Evolutionary conservation across 225 moss, liverwort and hornwort species (phyloP), one percentile per base, ranked within the genome.

Genomic region (Marchantia paleacea): DNA sequence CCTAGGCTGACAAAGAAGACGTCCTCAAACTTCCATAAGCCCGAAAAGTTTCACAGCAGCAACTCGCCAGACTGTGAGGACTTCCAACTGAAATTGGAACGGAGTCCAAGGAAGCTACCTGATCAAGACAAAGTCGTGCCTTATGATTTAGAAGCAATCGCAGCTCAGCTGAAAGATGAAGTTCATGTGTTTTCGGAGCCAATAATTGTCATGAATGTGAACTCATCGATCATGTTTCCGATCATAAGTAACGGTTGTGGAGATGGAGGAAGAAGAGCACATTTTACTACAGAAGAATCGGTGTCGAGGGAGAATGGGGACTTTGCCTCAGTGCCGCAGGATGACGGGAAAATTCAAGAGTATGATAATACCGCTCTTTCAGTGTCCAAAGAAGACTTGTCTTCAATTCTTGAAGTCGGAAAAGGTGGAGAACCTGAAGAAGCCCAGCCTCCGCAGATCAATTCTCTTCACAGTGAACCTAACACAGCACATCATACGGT

Each of bases 91-190:
- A 15, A 22, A n/a, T 14, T 22, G 13, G 60, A 29, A 31, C 60
- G 48, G 47, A 15, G 48, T 49, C 7, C 8, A 31, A 26, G 60
- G 18, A 58, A 76, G 16, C 30, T 16, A 31, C 31, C 55, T 12
- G 13, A 29, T 39, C 7, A 76, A 20, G 57, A 31, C 10, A 64
- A 77, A 29, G 10, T 79, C 53, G n/a, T 79, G 53, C 55, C 69
- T 11, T 79, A 54, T 29, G 69, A 79, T 79, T 24, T 79, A 52
- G 79, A 79, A 2, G 29, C 52, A 10, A 20, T 69, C 55, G 79
- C 79, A 0, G 29, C 69, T 22, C 79, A 79, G 69, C 47, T 79
- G 69, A 70, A 53, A 61, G 69, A 70, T 69, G 69, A 70, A 70
- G 47, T 1, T 14, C 69, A 39, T 10, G 69, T 70, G 31, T 10